A percentile compares a stretch with the other conserved stretches of the same genome.
phyloP scores from a whole-genome alignment of 352 stramenopile genomes.

The Albugo laibachii region DNA sequence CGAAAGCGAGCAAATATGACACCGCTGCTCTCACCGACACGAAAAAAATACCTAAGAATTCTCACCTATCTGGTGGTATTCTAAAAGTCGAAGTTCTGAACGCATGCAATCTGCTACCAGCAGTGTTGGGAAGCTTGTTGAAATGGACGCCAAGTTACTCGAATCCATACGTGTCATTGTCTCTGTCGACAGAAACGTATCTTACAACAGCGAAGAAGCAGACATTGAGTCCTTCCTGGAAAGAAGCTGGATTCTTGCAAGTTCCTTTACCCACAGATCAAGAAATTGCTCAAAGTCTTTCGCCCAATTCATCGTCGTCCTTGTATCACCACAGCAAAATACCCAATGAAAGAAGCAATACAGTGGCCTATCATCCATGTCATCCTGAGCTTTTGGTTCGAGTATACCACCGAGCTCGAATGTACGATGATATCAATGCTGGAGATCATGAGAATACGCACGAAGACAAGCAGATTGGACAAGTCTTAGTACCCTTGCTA shows the following conservation, averaged over 20 bases:
- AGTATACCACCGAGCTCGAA: slow-evolving; percentile 29
- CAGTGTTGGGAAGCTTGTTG: slow-evolving; percentile 38
- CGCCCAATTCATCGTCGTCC: neutral
- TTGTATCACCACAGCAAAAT: neutral
- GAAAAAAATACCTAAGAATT: too few relatives aligned
- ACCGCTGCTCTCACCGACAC: too few relatives aligned
- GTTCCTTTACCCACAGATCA: slow-evolving; percentile 36
- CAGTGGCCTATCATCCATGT: slow-evolving; percentile 24
- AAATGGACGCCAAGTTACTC: slow-evolving; percentile 50
- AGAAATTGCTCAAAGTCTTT: slow-evolving; percentile 24
- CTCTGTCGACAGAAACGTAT: slow-evolving; percentile 28
- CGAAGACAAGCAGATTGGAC: slow-evolving; percentile 24
- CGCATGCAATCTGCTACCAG: slow-evolving; percentile 31
- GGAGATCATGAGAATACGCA: neutral
- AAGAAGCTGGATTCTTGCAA: slow-evolving; percentile 24
- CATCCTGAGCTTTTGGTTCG: slow-evolving; percentile 32
- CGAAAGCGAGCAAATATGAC: too few relatives aligned
- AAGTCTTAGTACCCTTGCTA: slow-evolving; percentile 29
- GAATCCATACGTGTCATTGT: slow-evolving; percentile 42
- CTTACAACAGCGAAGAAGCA: slow-evolving; percentile 23
- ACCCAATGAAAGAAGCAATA: slow-evolving; percentile 4
- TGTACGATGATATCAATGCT: slow-evolving; percentile 2
- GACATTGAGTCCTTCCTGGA: slow-evolving; percentile 43
- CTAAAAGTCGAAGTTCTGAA: slow-evolving; percentile 35
- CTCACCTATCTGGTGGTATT: slow-evolving; percentile 11